Evolutionary conservation across 345 rosid genomes (phyloP).

Genomic region (Acer yangbiense): DNA sequence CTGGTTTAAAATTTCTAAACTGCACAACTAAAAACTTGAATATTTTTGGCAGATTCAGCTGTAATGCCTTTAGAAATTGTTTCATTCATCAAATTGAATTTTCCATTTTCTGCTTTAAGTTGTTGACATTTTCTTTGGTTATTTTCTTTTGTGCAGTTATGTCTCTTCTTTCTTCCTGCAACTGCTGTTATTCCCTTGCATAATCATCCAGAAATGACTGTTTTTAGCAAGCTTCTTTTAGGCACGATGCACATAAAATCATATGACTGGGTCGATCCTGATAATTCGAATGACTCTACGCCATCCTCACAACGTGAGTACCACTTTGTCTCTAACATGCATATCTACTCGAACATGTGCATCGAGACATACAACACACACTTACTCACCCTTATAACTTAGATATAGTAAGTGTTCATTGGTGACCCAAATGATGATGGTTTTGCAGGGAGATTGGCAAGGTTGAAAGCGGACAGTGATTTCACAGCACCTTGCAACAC

Average conservation of each 20-base stretch:
- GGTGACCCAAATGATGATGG: background rate
- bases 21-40: no score
- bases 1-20: background rate
- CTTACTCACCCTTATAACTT: background rate
- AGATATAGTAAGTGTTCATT: background rate
- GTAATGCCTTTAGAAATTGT: no score
- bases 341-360: background rate
- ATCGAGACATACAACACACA: background rate
- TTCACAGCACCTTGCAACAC: constrained; percentile 63
- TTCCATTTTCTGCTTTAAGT: background rate
- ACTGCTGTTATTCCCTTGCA: constrained; percentile 71
- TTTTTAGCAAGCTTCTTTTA: constrained; percentile 60
- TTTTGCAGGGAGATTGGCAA: constrained; percentile 56
- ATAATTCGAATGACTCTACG: constrained; percentile 8
- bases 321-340: background rate
- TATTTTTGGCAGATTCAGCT: no score
- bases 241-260: constrained; percentile 78
- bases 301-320: constrained; percentile 37
- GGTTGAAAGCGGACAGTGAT: constrained; percentile 29
- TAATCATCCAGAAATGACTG: constrained; percentile 83
- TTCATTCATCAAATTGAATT: background rate
- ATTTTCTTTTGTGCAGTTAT: constrained; percentile 40
- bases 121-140: background rate
- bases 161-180: constrained; percentile 69
- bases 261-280: constrained; percentile 55